Evolutionary conservation across 1,139 yeast genomes (phyloP), one percentile per base, ranked within the genome.

Genomic region (Suhomyces panamericanus): DNA sequence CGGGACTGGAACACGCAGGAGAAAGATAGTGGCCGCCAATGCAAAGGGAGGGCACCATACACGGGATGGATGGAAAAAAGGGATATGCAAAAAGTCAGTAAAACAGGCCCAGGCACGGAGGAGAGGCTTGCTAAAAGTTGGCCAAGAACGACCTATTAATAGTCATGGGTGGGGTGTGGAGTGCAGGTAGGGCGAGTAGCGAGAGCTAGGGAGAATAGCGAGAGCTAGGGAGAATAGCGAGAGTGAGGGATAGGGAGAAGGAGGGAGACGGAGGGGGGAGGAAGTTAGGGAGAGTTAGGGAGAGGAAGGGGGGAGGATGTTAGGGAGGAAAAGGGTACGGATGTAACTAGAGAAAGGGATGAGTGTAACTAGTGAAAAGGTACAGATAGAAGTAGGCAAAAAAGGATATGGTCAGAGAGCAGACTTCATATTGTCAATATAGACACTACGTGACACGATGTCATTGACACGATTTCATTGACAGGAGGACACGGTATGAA

Each of bases 81-180:
- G 46, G 45, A 42, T 38, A 32, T 32, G 38, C 29, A 30, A 38
- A 38, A 38, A 31, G 22, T 28, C 20, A 26, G 14, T 31, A 16
- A 28, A 34, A 22, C 28, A 24, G 36, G 16, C 4, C 11, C 14
- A 13, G 32, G 29, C 24, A 22, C 29, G 26, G 22, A 6, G 22
- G 36, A 13, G 22, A 34, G 39, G 26, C 43, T 37, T 42, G 44
- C 44, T 37, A 42, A 32, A 35, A 36, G 39, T 33, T 32, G 32
- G 37, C 37, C 37, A 29, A 33, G 34, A 33, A 39, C 42, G 42
- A 39, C 42, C 42, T 39, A 32, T 38, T 38, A 39, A 39, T 39
- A 39, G 37, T 34, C 36, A 34, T 17, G 41, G 26, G 39, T 14
- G 24, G 14, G 20, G 16, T n/a, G 29, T 17, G n/a, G 43, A 7